Evolutionary conservation across 2,329 filamentous ascomycete species (phyloP).

Genomic region (Xenosphaeropsis pyriputrescens): DNA sequence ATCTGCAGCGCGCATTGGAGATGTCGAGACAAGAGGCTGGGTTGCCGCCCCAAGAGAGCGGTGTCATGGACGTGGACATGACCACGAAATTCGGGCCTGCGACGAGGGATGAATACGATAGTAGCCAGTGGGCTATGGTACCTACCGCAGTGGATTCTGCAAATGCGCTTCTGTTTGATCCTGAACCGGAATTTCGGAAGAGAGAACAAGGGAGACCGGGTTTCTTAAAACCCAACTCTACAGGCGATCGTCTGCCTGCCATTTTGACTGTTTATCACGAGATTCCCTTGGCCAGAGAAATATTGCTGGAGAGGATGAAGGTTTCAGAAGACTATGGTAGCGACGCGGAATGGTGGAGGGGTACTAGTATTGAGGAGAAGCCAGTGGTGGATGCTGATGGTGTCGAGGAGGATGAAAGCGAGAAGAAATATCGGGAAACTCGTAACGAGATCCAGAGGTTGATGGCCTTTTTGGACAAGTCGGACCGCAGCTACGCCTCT

Average conservation of each 20-base stretch:
- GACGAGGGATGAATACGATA: slow-evolving; percentile 37
- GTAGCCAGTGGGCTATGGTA: slow-evolving; percentile 44
- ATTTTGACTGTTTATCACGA: slow-evolving; percentile 43
- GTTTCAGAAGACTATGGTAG: slow-evolving; percentile 34
- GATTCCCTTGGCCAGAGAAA: slow-evolving; percentile 42
- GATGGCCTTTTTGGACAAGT: slow-evolving; percentile 46
- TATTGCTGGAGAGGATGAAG: slow-evolving; percentile 29
- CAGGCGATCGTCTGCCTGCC: slow-evolving; percentile 27
- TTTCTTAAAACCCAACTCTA: slow-evolving; percentile 31
- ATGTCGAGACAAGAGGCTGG: slow-evolving; percentile 39
- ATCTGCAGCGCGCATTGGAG: slow-evolving; percentile 39
- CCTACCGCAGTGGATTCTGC: slow-evolving; percentile 17
- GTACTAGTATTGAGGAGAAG: slow-evolving; percentile 27
- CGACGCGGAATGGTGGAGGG: slow-evolving; percentile 46
- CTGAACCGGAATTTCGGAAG: slow-evolving; percentile 25
- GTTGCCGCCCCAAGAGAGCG: slow-evolving; percentile 31
- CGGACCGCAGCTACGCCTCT: slow-evolving; percentile 43
- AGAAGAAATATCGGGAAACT: slow-evolving; percentile 8
- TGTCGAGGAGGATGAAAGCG: slow-evolving; percentile 4
- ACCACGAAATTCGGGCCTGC: slow-evolving; percentile 44
- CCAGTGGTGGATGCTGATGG: slow-evolving; percentile 2
- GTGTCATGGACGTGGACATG: slow-evolving; percentile 26
- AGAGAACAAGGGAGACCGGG: slow-evolving; percentile 30
- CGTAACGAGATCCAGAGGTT: slow-evolving; percentile 41
- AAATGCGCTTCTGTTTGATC: slow-evolving; percentile 14